phyloP scores from a whole-genome alignment of 768 basidiomycete species.

The Lactarius vividus region DNA sequence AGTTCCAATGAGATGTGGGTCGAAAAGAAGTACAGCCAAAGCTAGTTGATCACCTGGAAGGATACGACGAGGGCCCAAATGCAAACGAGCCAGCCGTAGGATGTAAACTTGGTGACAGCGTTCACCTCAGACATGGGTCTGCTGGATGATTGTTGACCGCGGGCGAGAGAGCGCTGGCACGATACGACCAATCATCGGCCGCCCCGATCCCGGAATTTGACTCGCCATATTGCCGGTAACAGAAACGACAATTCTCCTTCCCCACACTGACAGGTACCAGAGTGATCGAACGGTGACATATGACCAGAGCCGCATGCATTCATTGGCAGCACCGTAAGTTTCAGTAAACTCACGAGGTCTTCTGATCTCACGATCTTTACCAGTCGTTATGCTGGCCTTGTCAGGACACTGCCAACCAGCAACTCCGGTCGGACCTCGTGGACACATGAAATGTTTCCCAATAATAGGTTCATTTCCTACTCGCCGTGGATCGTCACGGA shows the following conservation, averaged over 20 bases:
- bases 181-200: background rate
- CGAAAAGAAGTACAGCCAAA: background rate
- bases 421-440: background rate
- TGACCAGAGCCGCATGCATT: background rate
- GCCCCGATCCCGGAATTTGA: background rate
- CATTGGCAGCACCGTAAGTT: background rate
- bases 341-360: background rate
- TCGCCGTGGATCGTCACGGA: background rate
- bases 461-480: background rate
- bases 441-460: background rate
- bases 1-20: conserved; percentile 6
- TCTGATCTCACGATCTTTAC: background rate
- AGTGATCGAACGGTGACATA: conserved; percentile 57
- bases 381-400: background rate
- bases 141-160: background rate
- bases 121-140: background rate
- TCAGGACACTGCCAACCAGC: background rate
- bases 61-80: conserved; percentile 65
- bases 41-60: conserved; percentile 43
- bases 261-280: background rate
- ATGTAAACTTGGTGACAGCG: conserved; percentile 41
- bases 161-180: too few relatives aligned
- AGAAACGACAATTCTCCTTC: background rate
- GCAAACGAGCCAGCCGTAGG: conserved; percentile 62
- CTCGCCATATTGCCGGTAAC: background rate